Conservation (phyloP, 805 yeast genomes). For the Candida schatavii region DNA sequence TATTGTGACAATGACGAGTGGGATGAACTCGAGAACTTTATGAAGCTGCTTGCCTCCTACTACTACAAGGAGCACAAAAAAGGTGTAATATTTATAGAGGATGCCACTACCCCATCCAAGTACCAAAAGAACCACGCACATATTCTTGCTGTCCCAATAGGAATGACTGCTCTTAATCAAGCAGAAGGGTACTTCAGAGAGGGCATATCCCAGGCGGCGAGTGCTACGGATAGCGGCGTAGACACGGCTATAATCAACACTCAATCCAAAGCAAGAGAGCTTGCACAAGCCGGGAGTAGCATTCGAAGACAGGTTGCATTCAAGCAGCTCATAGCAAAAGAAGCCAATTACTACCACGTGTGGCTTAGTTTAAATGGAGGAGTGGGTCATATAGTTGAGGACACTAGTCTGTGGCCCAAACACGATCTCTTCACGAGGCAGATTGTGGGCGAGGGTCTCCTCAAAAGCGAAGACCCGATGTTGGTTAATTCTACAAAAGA, state of each 20-base stretch:
- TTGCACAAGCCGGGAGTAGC: constrained; percentile 20
- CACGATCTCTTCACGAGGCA: constrained; percentile 46
- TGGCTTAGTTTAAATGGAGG: constrained; percentile 50
- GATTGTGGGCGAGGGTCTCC: constrained; percentile 44
- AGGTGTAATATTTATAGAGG: constrained; percentile 46
- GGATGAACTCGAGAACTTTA: constrained; percentile 41
- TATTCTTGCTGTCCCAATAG: constrained; percentile 44
- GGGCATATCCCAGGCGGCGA: constrained; percentile 29
- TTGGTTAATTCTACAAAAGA: constrained; percentile 2
- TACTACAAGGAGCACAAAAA: constrained; percentile 31
- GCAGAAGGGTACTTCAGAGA: constrained; percentile 43
- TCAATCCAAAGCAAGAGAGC: constrained; percentile 34
- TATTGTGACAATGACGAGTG: constrained; percentile 42
- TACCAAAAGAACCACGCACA: constrained; percentile 32
- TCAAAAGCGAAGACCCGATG: constrained; percentile 4
- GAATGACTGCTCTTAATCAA: constrained; percentile 22
- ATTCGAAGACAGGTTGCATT: constrained; percentile 21
- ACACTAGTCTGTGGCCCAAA: constrained; percentile 39
- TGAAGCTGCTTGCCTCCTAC: constrained; percentile 39
- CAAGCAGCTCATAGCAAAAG: constrained; percentile 38
- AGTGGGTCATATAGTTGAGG: constrained; percentile 49
- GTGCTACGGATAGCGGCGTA: not conserved
- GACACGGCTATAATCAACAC: constrained; percentile 36
- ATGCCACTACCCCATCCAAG: constrained; percentile 20
- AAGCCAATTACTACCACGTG: constrained; percentile 50